phyloP scores from a whole-genome alignment of 164 flowering plant genomes.

The Magnolia changhungtana region DNA sequence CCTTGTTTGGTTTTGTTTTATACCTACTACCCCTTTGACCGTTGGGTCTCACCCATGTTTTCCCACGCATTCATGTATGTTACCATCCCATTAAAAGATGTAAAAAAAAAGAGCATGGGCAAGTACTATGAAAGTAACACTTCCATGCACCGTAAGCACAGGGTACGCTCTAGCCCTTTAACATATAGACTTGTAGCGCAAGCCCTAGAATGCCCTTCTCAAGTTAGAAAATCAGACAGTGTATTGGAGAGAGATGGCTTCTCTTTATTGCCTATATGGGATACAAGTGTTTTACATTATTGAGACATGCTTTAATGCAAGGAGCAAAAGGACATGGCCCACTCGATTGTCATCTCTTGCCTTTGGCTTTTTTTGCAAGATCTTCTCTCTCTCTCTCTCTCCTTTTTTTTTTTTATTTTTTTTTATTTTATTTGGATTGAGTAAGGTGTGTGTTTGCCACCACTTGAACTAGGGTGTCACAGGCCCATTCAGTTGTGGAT shows the following conservation, averaged over 20 bases:
- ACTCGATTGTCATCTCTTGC: not conserved
- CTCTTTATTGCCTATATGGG: slow-evolving; percentile 10
- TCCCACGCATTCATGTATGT: not conserved
- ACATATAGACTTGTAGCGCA: slow-evolving; percentile 4
- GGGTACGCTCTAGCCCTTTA: not conserved
- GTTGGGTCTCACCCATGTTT: not conserved
- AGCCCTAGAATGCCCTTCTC: slow-evolving; percentile 2
- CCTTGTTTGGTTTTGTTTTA: not conserved
- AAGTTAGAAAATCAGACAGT: slow-evolving; percentile 8
- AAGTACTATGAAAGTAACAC: not conserved
- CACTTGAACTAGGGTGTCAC: not conserved
- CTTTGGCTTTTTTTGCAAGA: not conserved
- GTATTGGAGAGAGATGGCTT: not conserved
- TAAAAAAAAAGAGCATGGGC: not conserved
- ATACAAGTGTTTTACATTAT: slow-evolving; percentile 1
- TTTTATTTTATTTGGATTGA: not conserved
- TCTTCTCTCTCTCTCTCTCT: not conserved
- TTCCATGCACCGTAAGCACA: not conserved
- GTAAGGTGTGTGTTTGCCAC: not conserved
- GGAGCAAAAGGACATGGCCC: slow-evolving; percentile 9
- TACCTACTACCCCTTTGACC: not conserved
- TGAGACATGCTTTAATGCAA: slow-evolving; percentile 9
- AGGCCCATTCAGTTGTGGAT: too few species aligned
- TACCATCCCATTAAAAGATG: not conserved
- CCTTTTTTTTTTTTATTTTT: too few species aligned